Percentiles rank a stretch among this genome's conserved stretches.
Evolutionary conservation across 257 asterid species (phyloP).

Genomic region (Solanum piurae): DNA sequence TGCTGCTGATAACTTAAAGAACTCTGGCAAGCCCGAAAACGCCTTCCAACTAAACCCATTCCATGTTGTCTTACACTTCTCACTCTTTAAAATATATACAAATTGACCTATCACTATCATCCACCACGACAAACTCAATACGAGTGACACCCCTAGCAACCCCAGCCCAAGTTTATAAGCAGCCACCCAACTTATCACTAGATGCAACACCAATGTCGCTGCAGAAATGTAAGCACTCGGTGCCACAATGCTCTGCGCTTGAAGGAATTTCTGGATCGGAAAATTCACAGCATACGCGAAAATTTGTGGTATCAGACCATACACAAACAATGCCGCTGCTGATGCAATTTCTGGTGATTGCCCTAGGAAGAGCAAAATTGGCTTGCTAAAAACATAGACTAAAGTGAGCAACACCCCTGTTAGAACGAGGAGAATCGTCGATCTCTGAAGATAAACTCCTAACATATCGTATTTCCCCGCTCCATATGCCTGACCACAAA

Average conservation of each 20-base stretch:
- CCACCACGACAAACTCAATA: slow-evolving; percentile 23
- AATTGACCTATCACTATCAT: slow-evolving; percentile 11
- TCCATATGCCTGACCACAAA: slow-evolving; percentile 24
- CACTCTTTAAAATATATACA: slow-evolving; percentile 15
- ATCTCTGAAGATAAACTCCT: slow-evolving; percentile 19
- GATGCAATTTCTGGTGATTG: slow-evolving; percentile 12
- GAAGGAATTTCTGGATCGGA: slow-evolving; percentile 20
- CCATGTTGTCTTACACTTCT: slow-evolving; percentile 13
- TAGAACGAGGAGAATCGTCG: slow-evolving; percentile 6
- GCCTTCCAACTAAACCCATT: slow-evolving; percentile 12
- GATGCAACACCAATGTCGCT: slow-evolving; percentile 7
- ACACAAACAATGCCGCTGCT: slow-evolving; percentile 13
- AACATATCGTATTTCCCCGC: slow-evolving; percentile 13
- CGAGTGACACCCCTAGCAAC: slow-evolving; percentile 12
- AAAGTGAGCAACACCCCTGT: slow-evolving; percentile 7
- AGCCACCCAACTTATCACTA: slow-evolving; percentile 3
- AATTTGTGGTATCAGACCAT: slow-evolving; percentile 22
- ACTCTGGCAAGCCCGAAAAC: slow-evolving; percentile 9
- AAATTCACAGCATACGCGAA: slow-evolving; percentile 18
- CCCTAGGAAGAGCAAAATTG: slow-evolving; percentile 10
- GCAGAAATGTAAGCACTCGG: slow-evolving; percentile 22
- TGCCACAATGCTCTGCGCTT: slow-evolving; percentile 18
- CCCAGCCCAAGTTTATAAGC: slow-evolving; percentile 15
- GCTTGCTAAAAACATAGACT: slow-evolving; percentile 6
- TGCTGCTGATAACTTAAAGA: slow-evolving; percentile 24